phyloP scores from a whole-genome alignment of 805 yeast genomes.

The Candida argentea region DNA sequence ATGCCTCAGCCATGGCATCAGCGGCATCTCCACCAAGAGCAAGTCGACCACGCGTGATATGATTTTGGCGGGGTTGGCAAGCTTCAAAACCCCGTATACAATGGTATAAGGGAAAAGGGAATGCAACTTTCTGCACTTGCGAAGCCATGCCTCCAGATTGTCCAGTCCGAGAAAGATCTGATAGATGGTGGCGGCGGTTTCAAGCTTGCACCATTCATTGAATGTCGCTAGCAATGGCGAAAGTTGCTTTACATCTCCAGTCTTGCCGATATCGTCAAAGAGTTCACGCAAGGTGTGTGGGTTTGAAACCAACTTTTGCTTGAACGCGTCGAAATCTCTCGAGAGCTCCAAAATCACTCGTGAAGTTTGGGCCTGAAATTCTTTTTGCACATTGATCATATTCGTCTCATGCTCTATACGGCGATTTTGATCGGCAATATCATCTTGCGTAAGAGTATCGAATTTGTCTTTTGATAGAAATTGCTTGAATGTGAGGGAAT shows the following conservation, averaged over 20 bases:
- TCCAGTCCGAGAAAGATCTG: constrained; percentile 76
- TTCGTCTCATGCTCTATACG: constrained; percentile 52
- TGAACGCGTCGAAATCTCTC: constrained; percentile 49
- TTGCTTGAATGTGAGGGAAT: constrained; percentile 38
- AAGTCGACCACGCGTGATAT: constrained; percentile 73
- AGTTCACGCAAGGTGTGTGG: constrained; percentile 49
- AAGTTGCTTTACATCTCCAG: constrained; percentile 42
- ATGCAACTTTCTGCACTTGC: constrained; percentile 65
- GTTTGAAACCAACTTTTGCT: constrained; percentile 38
- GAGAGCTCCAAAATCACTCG: constrained; percentile 45
- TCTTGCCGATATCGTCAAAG: constrained; percentile 55
- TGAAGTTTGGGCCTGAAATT: constrained; percentile 63
- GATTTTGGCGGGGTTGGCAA: constrained; percentile 81
- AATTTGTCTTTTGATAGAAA: constrained; percentile 38
- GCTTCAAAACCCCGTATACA: constrained; percentile 64
- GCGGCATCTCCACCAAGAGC: constrained; percentile 46
- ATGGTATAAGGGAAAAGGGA: constrained; percentile 69
- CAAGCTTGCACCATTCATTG: constrained; percentile 74
- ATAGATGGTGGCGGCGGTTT: constrained; percentile 75
- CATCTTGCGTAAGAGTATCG: constrained; percentile 26
- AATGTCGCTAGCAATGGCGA: constrained; percentile 61
- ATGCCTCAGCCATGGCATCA: constrained; percentile 10
- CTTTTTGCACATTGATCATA: constrained; percentile 50
- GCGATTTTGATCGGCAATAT: constrained; percentile 43
- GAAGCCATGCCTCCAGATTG: constrained; percentile 64